Evolutionary conservation across 2,329 filamentous ascomycete species (phyloP), one percentile per base, ranked within the genome.

Genomic region (Alternaria rosae): DNA sequence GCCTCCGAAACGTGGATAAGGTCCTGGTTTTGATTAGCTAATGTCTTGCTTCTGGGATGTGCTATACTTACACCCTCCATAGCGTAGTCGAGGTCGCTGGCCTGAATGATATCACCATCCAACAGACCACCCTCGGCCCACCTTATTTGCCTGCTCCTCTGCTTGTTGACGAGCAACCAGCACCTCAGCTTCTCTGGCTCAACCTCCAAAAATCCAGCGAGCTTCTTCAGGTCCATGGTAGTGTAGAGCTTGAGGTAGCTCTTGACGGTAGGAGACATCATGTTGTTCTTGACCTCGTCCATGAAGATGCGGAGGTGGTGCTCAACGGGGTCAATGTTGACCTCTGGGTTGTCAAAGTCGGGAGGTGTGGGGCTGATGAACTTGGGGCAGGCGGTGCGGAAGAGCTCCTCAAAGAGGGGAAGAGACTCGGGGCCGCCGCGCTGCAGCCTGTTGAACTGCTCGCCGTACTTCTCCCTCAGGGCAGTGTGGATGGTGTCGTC

Each of bases 271-370:
- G 95, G 95, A 80, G 92, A 94, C 89, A 89, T 97, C 88, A 99
- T 95, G 83, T 97, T 98, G 83, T 93, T 97, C 89, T 97, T 97
- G 82, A 99, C 94, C 85, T 99, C 95, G 73, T 97, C 94, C 94
- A 99, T 98, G 87, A 99, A 99, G 83, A 99, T 91, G 75, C 92
- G 87, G 69, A 97, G 89, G 83, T 99, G 94, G 86, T 99, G 95
- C 85, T 99, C 94, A 70, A 97, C 89, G 44, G 95, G 95, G 84
- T 99, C 95, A 75, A 98, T 87, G 86, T 99, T 99, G 83, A 94
- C 84, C 82, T 94, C 90, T 67, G 95, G 93, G 87, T 96, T 94
- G 79, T 98, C 95, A 81, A 99, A 99, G 84, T 99, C 94, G 55
- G 95, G 95, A 61, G 94, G 93, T 17, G 95, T 95, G 54, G 95